phyloP scores from a whole-genome alignment of 129 eudicot genomes.

The Centaurea solstitialis region DNA sequence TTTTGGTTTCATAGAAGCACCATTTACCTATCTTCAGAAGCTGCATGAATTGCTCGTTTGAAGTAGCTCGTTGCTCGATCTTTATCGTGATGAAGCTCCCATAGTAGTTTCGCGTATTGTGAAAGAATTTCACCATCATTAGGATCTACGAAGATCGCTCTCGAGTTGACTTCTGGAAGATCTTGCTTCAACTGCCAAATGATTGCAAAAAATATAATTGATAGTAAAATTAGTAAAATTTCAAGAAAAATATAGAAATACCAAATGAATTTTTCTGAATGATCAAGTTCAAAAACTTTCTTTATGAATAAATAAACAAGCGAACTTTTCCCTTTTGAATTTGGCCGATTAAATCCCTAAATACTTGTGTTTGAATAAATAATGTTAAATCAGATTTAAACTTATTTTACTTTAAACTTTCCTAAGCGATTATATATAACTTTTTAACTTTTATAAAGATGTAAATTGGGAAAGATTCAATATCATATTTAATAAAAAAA shows the following conservation, averaged over 20 bases:
- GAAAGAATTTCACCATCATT: constrained; percentile 68
- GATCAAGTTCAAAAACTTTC: too few species aligned
- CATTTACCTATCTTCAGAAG: constrained; percentile 65
- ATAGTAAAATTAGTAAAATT: too few species aligned
- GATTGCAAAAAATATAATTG: too few species aligned
- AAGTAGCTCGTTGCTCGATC: constrained; percentile 65
- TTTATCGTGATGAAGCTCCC: constrained; percentile 69
- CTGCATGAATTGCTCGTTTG: constrained; percentile 73
- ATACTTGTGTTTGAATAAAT: too few species aligned
- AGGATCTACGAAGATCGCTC: constrained; percentile 80
- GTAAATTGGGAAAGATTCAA: too few species aligned
- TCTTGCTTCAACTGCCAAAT: constrained; percentile 51
- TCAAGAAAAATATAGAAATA: background rate
- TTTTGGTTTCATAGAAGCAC: background rate
- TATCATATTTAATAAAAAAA: too few species aligned
- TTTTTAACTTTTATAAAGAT: too few species aligned
- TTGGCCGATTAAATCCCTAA: too few species aligned
- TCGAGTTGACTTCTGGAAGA: constrained; percentile 60
- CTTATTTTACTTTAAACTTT: background rate
- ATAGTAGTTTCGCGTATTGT: constrained; percentile 58
- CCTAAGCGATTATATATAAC: background rate
- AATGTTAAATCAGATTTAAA: background rate
- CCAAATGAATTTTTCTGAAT: too few species aligned
- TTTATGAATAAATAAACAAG: too few species aligned
- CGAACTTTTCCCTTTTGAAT: too few species aligned